A percentile compares a stretch with the other conserved stretches of the same genome.
phyloP scores from a whole-genome alignment of 176 grass and related monocot genomes.

The Avena insularis region DNA sequence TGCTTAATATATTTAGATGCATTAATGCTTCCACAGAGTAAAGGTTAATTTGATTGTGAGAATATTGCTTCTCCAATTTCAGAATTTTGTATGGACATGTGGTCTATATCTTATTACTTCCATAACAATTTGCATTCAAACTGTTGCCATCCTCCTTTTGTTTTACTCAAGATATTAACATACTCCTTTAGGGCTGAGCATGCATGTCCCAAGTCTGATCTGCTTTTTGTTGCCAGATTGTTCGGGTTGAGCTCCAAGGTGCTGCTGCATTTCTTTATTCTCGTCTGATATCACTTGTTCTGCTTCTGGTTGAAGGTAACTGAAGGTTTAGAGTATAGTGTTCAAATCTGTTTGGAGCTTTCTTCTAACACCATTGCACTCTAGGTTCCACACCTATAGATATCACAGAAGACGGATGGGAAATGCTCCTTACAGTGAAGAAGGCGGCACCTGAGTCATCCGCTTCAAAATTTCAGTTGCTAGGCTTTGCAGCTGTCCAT shows the following conservation, averaged over 20 bases:
- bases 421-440: conserved; percentile 74
- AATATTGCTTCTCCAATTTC: neutral
- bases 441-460: conserved; percentile 38
- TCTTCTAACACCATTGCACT: conserved; percentile 36
- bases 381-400: conserved; percentile 78
- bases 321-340: conserved; percentile 29
- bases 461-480: conserved; percentile 47
- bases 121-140: neutral
- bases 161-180: neutral
- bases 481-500: conserved; percentile 85
- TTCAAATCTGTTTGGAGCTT: conserved; percentile 13
- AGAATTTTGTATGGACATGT: neutral
- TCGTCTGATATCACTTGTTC: conserved; percentile 82
- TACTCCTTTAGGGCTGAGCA: neutral
- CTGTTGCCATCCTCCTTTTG: neutral
- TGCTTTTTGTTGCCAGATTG: conserved; percentile 52
- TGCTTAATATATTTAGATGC: neutral
- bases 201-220: conserved; percentile 3
- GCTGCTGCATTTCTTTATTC: conserved; percentile 82
- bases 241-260: conserved; percentile 74
- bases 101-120: neutral
- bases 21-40: neutral
- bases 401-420: conserved; percentile 92
- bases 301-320: conserved; percentile 93
- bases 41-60: neutral